phyloP scores from a whole-genome alignment of 129 eudicot species.

The Flaveria robusta region DNA sequence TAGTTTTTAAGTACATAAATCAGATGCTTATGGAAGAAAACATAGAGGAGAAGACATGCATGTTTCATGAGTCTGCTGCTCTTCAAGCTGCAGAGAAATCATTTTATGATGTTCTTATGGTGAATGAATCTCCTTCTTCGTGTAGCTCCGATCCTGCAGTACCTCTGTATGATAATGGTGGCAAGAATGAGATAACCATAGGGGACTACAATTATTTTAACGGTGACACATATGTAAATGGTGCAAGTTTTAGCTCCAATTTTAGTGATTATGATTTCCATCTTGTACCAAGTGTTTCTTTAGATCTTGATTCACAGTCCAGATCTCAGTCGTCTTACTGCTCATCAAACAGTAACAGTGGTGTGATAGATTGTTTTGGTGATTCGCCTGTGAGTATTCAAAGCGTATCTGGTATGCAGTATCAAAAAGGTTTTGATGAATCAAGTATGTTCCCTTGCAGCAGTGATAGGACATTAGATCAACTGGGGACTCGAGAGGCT shows the following conservation, averaged over 20 bases:
- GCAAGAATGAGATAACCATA: slow-evolving; percentile 29
- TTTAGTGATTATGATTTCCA: slow-evolving; percentile 28
- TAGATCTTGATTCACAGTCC: slow-evolving; percentile 37
- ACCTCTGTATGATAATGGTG: slow-evolving; percentile 32
- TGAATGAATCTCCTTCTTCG: slow-evolving; percentile 42
- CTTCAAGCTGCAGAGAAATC: slow-evolving; percentile 88
- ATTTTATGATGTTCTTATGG: slow-evolving; percentile 70
- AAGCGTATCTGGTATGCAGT: slow-evolving; percentile 50
- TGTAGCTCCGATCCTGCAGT: slow-evolving; percentile 20
- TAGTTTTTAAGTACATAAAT: slow-evolving; percentile 69
- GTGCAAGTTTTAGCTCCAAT: slow-evolving; percentile 39
- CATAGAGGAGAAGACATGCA: slow-evolving; percentile 65
- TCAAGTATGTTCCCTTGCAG: slow-evolving; percentile 60
- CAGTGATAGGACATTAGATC: slow-evolving; percentile 14
- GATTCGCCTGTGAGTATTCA: slow-evolving; percentile 80
- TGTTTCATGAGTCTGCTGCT: slow-evolving; percentile 78
- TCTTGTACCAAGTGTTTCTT: slow-evolving; percentile 31
- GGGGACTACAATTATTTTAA: slow-evolving; percentile 28
- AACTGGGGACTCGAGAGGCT: slow-evolving; percentile 13
- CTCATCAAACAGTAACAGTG: slow-evolving; percentile 45
- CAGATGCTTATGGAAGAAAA: slow-evolving; percentile 96
- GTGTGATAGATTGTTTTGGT: slow-evolving; percentile 45
- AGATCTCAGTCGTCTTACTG: slow-evolving; percentile 46
- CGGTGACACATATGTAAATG: slow-evolving; percentile 23
- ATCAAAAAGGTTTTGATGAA: slow-evolving; percentile 58